Evolutionary conservation across 1,284 basidiomycete genomes (phyloP).

Genomic region (Inonotus obliquus): DNA sequence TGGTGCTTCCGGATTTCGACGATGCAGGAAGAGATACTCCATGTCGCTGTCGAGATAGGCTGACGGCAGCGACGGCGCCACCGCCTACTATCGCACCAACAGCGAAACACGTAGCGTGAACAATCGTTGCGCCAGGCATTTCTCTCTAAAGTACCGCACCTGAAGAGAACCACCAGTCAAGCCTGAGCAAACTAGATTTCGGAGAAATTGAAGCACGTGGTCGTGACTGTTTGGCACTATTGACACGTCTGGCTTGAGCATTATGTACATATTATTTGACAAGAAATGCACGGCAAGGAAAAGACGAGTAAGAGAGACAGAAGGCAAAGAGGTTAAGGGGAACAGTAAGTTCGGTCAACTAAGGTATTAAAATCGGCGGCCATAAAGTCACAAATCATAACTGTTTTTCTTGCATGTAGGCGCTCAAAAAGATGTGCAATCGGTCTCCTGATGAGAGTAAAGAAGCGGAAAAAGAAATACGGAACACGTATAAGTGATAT

Average conservation of each 20-base stretch:
- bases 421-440: not conserved
- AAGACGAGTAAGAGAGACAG: not conserved
- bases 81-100: constrained; percentile 69
- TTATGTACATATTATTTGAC: not conserved
- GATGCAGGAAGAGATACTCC: not conserved
- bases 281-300: not conserved
- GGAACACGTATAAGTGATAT: not conserved
- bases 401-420: constrained; percentile 11
- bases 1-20: not conserved
- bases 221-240: not conserved
- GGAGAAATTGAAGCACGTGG: not conserved
- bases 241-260: not conserved
- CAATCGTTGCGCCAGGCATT: constrained; percentile 42
- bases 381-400: constrained; percentile 5
- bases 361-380: not conserved
- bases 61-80: constrained; percentile 49
- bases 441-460: not conserved
- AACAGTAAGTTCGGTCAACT: not conserved
- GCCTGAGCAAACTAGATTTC: not conserved
- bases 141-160: not conserved
- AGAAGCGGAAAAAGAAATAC: not conserved
- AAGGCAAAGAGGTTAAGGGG: not conserved
- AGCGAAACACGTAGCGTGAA: constrained; percentile 67
- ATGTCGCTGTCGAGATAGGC: constrained; percentile 22
- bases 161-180: not conserved